phyloP scores from a whole-genome alignment of 2,329 filamentous ascomycete genomes.

The Aspergillus terreus region DNA sequence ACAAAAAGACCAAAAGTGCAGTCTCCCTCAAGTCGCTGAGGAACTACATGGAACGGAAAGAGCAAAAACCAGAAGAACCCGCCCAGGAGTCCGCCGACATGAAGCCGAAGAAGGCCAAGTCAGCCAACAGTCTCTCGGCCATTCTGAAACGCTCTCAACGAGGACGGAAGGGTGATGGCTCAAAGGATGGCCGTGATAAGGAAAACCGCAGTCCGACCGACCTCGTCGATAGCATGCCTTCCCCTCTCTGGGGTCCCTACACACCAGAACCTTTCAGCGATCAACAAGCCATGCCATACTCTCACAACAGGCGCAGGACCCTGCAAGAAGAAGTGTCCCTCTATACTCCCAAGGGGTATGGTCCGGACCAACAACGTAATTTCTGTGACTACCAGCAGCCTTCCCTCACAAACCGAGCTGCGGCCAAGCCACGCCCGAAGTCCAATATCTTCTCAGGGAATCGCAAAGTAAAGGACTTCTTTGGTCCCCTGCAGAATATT shows the following conservation, averaged over 20 bases:
- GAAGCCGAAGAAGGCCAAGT: slow-evolving; percentile 70
- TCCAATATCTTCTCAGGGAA: slow-evolving; percentile 46
- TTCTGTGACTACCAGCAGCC: slow-evolving; percentile 53
- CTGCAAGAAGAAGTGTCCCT: slow-evolving; percentile 54
- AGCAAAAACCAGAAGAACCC: slow-evolving; percentile 30
- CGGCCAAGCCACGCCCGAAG: slow-evolving; percentile 48
- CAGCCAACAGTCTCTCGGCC: slow-evolving; percentile 73
- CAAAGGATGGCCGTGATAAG: slow-evolving; percentile 62
- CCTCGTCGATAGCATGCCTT: slow-evolving; percentile 45
- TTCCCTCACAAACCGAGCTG: slow-evolving; percentile 35
- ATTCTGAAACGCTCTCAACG: slow-evolving; percentile 72
- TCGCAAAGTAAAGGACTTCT: slow-evolving; percentile 36
- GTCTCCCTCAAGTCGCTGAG: slow-evolving; percentile 50
- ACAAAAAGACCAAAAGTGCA: slow-evolving; percentile 54
- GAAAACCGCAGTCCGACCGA: slow-evolving; percentile 70
- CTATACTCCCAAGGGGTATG: slow-evolving; percentile 59
- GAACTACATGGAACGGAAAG: slow-evolving; percentile 46
- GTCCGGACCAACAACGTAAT: slow-evolving; percentile 59
- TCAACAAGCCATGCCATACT: slow-evolving; percentile 34
- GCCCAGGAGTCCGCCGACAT: slow-evolving; percentile 32
- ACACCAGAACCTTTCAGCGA: slow-evolving; percentile 39
- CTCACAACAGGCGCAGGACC: slow-evolving; percentile 43
- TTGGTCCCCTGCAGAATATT: slow-evolving; percentile 24
- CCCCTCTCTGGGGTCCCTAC: slow-evolving; percentile 82
- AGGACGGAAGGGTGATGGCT: slow-evolving; percentile 58